Evolutionary conservation across 2,329 filamentous ascomycete genomes (phyloP), one percentile per base, ranked within the genome.

Genomic region (Colletotrichum sp.): DNA sequence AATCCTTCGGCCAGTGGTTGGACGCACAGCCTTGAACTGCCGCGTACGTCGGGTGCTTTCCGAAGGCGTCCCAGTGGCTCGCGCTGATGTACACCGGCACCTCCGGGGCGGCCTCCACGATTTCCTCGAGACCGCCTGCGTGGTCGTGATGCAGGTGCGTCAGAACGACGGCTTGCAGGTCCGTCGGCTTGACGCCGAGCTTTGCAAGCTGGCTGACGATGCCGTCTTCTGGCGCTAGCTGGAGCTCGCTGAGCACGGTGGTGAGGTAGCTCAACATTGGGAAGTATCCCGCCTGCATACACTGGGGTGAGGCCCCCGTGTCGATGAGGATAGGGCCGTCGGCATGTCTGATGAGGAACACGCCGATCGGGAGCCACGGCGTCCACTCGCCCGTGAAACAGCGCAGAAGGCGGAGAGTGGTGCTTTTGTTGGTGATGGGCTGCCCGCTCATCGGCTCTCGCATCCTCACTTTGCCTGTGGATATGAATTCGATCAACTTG

Each of bases 111-210:
- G 76, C 79, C 5, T 68, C 77, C 6, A 76, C 52, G n/a, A 84
- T 64, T 30, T 83, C 80, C 49, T 78, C 73, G 6, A 82, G 68
- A 1, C 67, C 75, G 18, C 79, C 80, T 3, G 71, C 77, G 68
- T 79, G 82, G 3, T 81, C 84, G 68, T 82, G 77, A 69, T 83
- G 82, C 15, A 83, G 73, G 72, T 83, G 82, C n/a, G 77, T 80
- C 2, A 82, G 24, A 24, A 83, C 68, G 30, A 82, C 77, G 39
- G 79, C 80, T 71, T 82, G 79, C 7, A 82, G 72, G 24, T 80
- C 77, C 16, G 68, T 77, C 3, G 79, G 78, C 32, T 79, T 72
- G 34, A 80, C 66, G 36, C 78, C 80, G 5, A 49, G 72, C 32
- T 52, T 67, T 26, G 63, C 28, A 13, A 80, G 77, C 67, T 79